Evolutionary conservation across 148 eudicot genomes (phyloP).

Genomic region (Drosera capensis): DNA sequence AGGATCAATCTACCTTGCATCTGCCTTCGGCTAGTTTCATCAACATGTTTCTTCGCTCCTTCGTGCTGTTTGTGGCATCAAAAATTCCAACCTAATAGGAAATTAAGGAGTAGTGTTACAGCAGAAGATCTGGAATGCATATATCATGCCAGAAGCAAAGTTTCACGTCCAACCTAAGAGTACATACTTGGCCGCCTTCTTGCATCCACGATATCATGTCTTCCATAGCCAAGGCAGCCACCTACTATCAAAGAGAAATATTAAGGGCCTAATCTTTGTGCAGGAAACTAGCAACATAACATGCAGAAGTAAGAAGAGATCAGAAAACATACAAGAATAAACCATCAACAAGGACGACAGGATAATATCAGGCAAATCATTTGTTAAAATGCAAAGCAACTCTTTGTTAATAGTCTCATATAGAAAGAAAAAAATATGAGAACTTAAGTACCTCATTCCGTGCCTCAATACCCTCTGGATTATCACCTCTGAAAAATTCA

Average conservation of each 20-base stretch:
- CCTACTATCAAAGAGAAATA: slow-evolving; percentile 43
- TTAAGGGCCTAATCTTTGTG: background rate
- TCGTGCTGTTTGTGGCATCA: slow-evolving; percentile 96
- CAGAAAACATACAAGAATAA: background rate
- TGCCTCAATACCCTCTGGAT: slow-evolving; percentile 96
- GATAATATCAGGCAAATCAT: too few relatives aligned
- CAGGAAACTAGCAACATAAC: background rate
- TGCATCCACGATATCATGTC: slow-evolving; percentile 99
- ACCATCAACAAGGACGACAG: too few relatives aligned
- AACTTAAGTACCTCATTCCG: slow-evolving; percentile 90
- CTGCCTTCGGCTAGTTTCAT: slow-evolving; percentile 98
- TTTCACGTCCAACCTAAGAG: background rate
- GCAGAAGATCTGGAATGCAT: background rate
- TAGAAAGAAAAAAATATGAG: too few relatives aligned
- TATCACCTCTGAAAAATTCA: slow-evolving; percentile 91
- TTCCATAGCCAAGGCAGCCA: slow-evolving; percentile 98
- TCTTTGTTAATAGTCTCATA: too few relatives aligned
- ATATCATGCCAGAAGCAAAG: background rate
- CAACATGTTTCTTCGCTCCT: slow-evolving; percentile 78
- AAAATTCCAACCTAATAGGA: slow-evolving; percentile 75
- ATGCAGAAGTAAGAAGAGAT: background rate
- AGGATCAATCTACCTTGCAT: slow-evolving; percentile 61
- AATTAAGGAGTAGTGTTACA: slow-evolving; percentile 1
- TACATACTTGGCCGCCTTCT: slow-evolving; percentile 97
- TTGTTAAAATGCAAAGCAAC: too few relatives aligned